phyloP scores from a whole-genome alignment of 2,329 filamentous ascomycete genomes.

The Teratosphaeria viscida region DNA sequence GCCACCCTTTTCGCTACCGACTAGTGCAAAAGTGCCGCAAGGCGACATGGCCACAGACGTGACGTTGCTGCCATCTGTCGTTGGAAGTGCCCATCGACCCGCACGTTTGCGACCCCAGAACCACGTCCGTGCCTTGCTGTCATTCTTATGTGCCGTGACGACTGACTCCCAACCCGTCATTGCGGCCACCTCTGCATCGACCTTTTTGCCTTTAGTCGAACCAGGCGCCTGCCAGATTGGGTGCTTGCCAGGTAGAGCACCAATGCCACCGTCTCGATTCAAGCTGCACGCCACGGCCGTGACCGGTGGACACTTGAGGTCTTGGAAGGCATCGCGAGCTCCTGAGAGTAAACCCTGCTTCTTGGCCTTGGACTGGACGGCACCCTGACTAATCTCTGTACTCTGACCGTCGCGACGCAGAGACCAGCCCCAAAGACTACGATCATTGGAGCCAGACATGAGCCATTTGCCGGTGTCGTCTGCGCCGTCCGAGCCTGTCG shows the following conservation, averaged over 20 bases:
- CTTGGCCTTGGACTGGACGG: conserved; percentile 77
- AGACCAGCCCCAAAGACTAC: conserved; percentile 94
- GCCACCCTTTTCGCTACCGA: conserved; percentile 72
- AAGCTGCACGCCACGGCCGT: conserved; percentile 84
- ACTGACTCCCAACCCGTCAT: conserved; percentile 96
- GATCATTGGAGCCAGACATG: conserved; percentile 76
- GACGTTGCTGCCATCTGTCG: conserved; percentile 71
- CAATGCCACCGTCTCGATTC: conserved; percentile 91
- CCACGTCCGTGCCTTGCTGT: conserved; percentile 83
- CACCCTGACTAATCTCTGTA: conserved; percentile 83
- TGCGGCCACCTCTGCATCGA: conserved; percentile 60
- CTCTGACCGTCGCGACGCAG: conserved; percentile 89
- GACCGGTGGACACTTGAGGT: conserved; percentile 80
- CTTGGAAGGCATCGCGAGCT: conserved; percentile 36
- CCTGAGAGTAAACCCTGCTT: conserved; percentile 61
- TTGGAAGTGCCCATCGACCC: conserved; percentile 85
- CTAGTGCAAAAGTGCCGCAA: conserved; percentile 85
- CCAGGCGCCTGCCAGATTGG: conserved; percentile 70
- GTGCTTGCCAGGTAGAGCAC: conserved; percentile 66
- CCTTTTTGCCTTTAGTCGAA: conserved; percentile 45
- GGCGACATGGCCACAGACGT: conserved; percentile 75
- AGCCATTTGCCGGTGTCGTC: conserved; percentile 90
- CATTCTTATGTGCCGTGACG: conserved; percentile 80
- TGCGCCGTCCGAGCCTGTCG: conserved; percentile 77
- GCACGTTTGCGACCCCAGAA: conserved; percentile 94